Evolutionary conservation across 2,329 filamentous ascomycete species (phyloP).

Genomic region (Elsinoe perseae): DNA sequence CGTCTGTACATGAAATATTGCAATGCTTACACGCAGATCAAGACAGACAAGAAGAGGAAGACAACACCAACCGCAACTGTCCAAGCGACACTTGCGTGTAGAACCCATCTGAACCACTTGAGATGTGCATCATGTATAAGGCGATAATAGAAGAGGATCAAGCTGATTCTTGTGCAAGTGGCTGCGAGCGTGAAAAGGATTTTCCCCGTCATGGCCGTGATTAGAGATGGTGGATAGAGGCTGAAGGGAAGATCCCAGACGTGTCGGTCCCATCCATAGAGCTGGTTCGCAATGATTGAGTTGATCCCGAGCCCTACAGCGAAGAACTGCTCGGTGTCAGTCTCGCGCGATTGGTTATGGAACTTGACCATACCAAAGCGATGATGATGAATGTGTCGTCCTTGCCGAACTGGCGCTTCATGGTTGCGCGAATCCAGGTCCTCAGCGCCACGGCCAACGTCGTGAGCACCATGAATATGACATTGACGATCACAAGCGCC

Average conservation of each 20-base stretch:
- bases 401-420: constrained; percentile 37
- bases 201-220: constrained; percentile 38
- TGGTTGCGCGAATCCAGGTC: constrained; percentile 34
- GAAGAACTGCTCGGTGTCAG: constrained; percentile 26
- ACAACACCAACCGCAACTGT: constrained; percentile 33
- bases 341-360: background rate
- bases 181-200: constrained; percentile 36
- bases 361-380: constrained; percentile 28
- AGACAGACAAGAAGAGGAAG: constrained; percentile 33
- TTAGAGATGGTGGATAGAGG: constrained; percentile 25
- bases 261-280: constrained; percentile 39
- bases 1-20: background rate
- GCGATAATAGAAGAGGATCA: constrained; percentile 42
- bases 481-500: constrained; percentile 34
- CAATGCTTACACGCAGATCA: constrained; percentile 34
- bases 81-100: constrained; percentile 34
- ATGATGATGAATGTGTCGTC: constrained; percentile 38
- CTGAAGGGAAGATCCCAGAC: constrained; percentile 35
- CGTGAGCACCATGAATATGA: constrained; percentile 33
- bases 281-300: constrained; percentile 36
- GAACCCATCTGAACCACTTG: constrained; percentile 33
- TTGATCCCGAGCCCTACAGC: constrained; percentile 32
- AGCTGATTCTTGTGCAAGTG: constrained; percentile 37
- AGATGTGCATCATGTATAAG: constrained; percentile 36
- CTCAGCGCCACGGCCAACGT: constrained; percentile 32